phyloP scores from a whole-genome alignment of 2,329 filamentous ascomycete species.

The Hymenoscyphus linearis region DNA sequence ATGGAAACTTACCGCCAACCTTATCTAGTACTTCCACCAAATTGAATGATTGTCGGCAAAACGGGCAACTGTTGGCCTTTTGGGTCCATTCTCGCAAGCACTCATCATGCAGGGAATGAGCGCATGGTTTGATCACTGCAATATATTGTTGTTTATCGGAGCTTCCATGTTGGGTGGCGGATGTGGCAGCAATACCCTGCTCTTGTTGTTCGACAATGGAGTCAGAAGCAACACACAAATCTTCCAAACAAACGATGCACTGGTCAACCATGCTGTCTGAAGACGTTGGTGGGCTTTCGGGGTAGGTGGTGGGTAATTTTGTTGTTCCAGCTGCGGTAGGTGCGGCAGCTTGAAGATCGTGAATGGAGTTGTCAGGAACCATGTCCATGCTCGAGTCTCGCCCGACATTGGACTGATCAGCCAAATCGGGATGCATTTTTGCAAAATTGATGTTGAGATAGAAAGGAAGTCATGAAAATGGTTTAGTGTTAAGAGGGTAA shows the following conservation, averaged over 20 bases:
- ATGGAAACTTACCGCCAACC: slow-evolving; percentile 63
- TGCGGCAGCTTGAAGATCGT: slow-evolving; percentile 1
- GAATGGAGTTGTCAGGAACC: slow-evolving; percentile 4
- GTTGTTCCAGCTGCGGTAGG: not conserved
- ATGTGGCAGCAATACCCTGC: slow-evolving; percentile 16
- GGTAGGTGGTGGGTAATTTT: slow-evolving; percentile 3
- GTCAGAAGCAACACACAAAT: slow-evolving; percentile 37
- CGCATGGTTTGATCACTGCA: slow-evolving; percentile 67
- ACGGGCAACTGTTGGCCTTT: slow-evolving; percentile 95
- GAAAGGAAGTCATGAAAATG: slow-evolving; percentile 30
- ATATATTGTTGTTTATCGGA: slow-evolving; percentile 33
- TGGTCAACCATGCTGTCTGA: slow-evolving; percentile 46
- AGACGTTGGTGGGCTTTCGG: slow-evolving; percentile 12
- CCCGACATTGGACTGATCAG: slow-evolving; percentile 60
- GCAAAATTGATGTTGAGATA: slow-evolving; percentile 14
- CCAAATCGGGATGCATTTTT: slow-evolving; percentile 30
- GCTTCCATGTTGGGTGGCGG: slow-evolving; percentile 24
- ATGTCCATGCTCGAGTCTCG: slow-evolving; percentile 7
- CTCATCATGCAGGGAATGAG: slow-evolving; percentile 86
- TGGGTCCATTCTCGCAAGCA: slow-evolving; percentile 94
- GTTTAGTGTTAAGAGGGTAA: slow-evolving; percentile 14
- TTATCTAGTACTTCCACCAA: slow-evolving; percentile 77
- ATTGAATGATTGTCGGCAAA: slow-evolving; percentile 90
- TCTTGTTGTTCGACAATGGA: slow-evolving; percentile 19
- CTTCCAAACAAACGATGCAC: slow-evolving; percentile 66